Conservation (phyloP, 768 basidiomycete species). For the Boletus sp. region DNA sequence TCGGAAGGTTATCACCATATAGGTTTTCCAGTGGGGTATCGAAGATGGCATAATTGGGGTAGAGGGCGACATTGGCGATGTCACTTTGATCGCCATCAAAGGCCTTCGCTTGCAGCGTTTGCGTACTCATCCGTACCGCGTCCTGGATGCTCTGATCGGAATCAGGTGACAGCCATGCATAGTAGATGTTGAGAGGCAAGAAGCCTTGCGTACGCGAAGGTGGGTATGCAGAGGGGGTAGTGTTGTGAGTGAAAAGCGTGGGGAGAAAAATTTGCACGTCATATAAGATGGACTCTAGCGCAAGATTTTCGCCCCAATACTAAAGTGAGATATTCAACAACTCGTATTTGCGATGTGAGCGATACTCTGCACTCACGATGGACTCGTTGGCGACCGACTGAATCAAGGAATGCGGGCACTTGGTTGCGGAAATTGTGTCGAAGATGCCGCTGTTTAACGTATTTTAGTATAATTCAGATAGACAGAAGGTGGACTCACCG, state of each 20-base stretch:
- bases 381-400: constrained; percentile 16
- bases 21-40: constrained; percentile 47
- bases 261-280: constrained; percentile 52
- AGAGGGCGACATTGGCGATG: constrained; percentile 36
- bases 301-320: constrained; percentile 5
- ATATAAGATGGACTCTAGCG: background rate
- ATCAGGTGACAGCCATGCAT: background rate
- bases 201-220: constrained; percentile 35
- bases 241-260: constrained; percentile 36
- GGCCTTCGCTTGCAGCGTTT: constrained; percentile 37
- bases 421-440: background rate
- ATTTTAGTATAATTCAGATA: background rate
- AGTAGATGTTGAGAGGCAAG: constrained; percentile 48
- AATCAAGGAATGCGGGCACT: constrained; percentile 8
- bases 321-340: background rate
- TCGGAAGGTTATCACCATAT: constrained; percentile 43
- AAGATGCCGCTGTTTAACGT: background rate
- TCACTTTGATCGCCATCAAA: constrained; percentile 32
- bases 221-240: constrained; percentile 43
- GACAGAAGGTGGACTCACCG: background rate
- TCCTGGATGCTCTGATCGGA: constrained; percentile 27
- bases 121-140: constrained; percentile 37
- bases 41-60: constrained; percentile 57
- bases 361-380: background rate
- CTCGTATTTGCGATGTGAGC: background rate